Percentiles rank a stretch among this genome's conserved stretches.
Conservation (phyloP, 768 basidiomycete species). For the Mycena kentingensis region DNA sequence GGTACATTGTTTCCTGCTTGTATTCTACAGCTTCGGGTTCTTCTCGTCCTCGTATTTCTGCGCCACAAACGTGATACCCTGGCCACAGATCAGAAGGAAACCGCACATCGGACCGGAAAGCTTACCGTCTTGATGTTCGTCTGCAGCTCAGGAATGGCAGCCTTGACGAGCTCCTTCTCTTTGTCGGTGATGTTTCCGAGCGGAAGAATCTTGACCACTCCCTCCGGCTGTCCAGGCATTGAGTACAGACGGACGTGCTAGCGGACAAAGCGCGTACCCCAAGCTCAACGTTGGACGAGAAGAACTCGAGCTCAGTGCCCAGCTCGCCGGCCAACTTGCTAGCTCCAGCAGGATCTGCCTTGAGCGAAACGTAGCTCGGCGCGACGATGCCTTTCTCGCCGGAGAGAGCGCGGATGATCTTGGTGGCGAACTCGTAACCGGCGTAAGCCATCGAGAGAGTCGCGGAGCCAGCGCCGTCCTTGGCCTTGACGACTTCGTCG, state of each 20-base stretch:
- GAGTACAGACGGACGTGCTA: constrained; percentile 7
- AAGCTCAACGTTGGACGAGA: constrained; percentile 86
- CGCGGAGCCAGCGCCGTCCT: constrained; percentile 90
- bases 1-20: too few species aligned
- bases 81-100: not conserved
- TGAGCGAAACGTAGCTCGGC: constrained; percentile 82
- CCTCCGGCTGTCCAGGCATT: constrained; percentile 56
- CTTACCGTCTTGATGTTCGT: constrained; percentile 70
- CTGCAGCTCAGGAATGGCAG: constrained; percentile 78
- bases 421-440: constrained; percentile 84
- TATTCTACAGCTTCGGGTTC: constrained; percentile 23
- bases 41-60: constrained; percentile 23
- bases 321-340: constrained; percentile 79
- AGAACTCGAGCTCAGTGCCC: constrained; percentile 77
- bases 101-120: constrained; percentile 19
- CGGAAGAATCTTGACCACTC: constrained; percentile 80
- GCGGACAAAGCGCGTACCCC: constrained; percentile 57
- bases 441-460: constrained; percentile 98
- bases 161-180: constrained; percentile 77
- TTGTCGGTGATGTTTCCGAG: constrained; percentile 72
- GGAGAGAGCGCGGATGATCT: constrained; percentile 80
- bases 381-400: constrained; percentile 87
- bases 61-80: constrained; percentile 21
- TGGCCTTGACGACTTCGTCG: constrained; percentile 98
- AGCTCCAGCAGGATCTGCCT: constrained; percentile 69